phyloP scores from a whole-genome alignment of 2,329 filamentous ascomycete genomes.

The Talaromyces sp. region DNA sequence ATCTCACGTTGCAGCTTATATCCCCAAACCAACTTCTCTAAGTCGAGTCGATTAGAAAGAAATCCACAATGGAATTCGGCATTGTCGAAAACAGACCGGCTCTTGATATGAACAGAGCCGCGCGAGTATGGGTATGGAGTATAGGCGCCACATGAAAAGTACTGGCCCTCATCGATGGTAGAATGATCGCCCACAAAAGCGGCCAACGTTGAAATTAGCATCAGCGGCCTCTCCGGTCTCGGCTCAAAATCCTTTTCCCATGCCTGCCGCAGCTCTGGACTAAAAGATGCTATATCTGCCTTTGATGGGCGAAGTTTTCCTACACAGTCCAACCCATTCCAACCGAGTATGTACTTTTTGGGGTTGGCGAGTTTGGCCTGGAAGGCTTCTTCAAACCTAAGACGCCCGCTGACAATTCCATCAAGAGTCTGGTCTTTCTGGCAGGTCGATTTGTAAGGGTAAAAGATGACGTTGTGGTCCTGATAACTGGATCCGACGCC shows the following conservation, averaged over 20 bases:
- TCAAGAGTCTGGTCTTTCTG: constrained; percentile 50
- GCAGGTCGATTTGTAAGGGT: constrained; percentile 48
- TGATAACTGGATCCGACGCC: constrained; percentile 35
- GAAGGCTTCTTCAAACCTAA: constrained; percentile 43
- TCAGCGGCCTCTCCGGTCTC: constrained; percentile 33
- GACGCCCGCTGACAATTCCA: constrained; percentile 45
- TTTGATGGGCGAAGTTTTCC: constrained; percentile 53
- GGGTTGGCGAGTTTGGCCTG: constrained; percentile 38
- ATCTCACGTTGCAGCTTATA: constrained; percentile 64
- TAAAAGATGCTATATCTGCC: constrained; percentile 48
- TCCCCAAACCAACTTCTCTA: constrained; percentile 58
- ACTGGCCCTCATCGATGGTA: constrained; percentile 40
- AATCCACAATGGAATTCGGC: constrained; percentile 56
- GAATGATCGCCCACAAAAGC: constrained; percentile 24
- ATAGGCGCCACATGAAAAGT: constrained; percentile 50
- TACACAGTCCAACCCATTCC: constrained; percentile 54
- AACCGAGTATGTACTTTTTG: constrained; percentile 42
- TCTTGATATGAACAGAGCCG: constrained; percentile 56
- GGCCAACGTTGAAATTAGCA: constrained; percentile 11
- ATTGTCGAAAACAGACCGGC: constrained; percentile 30
- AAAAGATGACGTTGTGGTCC: constrained; percentile 37
- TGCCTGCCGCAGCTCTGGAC: constrained; percentile 46
- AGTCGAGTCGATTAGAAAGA: constrained; percentile 48
- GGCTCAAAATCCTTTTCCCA: constrained; percentile 55
- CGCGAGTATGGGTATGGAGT: constrained; percentile 58